Evolutionary conservation across 495 filamentous ascomycete species (phyloP).

Genomic region (Hypoxylon lenormandii): DNA sequence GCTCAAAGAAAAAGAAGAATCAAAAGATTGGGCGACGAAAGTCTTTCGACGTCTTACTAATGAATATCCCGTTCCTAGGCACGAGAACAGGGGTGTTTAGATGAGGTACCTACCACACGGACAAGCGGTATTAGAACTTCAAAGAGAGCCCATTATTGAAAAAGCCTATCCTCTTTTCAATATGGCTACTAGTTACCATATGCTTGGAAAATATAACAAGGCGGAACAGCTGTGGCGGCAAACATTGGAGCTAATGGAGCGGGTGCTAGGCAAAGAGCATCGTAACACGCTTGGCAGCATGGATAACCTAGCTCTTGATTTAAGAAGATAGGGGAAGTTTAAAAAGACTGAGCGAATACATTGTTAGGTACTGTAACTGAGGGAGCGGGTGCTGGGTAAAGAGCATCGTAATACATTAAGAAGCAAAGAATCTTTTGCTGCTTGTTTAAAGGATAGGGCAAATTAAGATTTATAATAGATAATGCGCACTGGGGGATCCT

Average conservation of each 20-base stretch:
- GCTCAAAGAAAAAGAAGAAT: constrained; percentile 51
- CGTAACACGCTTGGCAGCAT: not conserved
- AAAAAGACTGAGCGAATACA: constrained; percentile 24
- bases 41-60: constrained; percentile 48
- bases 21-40: constrained; percentile 46
- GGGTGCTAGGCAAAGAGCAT: no score
- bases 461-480: no score
- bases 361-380: constrained; percentile 23
- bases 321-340: no score
- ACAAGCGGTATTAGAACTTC: constrained; percentile 42
- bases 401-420: constrained; percentile 23
- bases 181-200: not conserved
- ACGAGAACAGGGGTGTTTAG: constrained; percentile 53
- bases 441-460: no score
- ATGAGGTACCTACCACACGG: constrained; percentile 56
- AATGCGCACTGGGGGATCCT: no score
- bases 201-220: constrained; percentile 36
- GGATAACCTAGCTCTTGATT: not conserved
- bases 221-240: not conserved
- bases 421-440: no score
- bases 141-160: constrained; percentile 10
- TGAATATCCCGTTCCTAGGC: constrained; percentile 49
- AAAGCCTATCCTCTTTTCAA: constrained; percentile 10
- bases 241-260: no score
- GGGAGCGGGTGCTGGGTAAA: constrained; percentile 3